Evolutionary conservation across 2,329 filamentous ascomycete species (phyloP), one percentile per base, ranked within the genome.

Genomic region (Dendrostoma leiphaemia): DNA sequence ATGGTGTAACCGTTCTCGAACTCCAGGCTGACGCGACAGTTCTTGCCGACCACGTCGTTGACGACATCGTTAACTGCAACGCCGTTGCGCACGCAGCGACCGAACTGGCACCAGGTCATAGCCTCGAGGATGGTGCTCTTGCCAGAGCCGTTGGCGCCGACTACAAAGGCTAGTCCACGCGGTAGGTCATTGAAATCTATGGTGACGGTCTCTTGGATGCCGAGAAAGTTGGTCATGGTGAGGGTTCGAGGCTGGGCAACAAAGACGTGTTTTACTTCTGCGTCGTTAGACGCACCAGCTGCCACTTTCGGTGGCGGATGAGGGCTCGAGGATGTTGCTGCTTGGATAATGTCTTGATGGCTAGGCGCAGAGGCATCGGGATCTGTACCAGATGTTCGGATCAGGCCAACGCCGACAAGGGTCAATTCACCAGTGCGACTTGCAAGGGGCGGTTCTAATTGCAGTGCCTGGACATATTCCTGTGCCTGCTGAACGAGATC

Each of bases 121-220:
- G 68, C 67, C 51, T 70, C 68, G 17, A 69, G 59, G 2, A 70
- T 32, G 1, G 66, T 68, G 58, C 66, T 68, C 54, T 69, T 69
- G 6, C 67, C 67, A 2, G 67, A 59, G 3, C 66, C 67, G 41
- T 69, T 69, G 24, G 52, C 45, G 9, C 68, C 68, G 7, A 65
- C 61, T 12, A 70, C 53, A 12, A 69, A 64, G 17, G 60, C 63
- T 17, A 68, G 58, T 6, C 67, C 67, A 5, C 52, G 63, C 17
- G 54, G 60, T 8, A 68, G 47, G 15, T 63, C 56, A 5, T 56
- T 51, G 48, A 69, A 67, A 50, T 68, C 59, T 31, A 70, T 54
- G 5, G 40, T 57, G 23, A 67, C 57, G 15, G 61, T 61, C 6
- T 61, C 63, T 48, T 65, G 64, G 10, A 70, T 48, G 23, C 67